phyloP scores from a whole-genome alignment of 2,329 filamentous ascomycete genomes.

The Cladosporium phlei region DNA sequence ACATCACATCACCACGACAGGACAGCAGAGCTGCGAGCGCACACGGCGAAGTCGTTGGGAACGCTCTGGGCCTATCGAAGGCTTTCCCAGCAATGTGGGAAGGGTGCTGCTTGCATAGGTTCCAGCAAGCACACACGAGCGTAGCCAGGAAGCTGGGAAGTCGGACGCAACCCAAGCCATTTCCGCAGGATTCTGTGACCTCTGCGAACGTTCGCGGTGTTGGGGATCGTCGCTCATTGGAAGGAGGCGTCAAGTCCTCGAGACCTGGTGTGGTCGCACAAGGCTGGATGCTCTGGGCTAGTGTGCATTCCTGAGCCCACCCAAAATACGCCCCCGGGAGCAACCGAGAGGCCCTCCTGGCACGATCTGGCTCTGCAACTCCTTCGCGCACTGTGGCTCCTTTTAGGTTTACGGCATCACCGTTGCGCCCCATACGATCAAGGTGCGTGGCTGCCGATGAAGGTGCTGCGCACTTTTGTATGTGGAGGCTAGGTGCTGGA shows the following conservation, averaged over 20 bases:
- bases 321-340: slow-evolving; percentile 19
- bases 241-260: slow-evolving; percentile 19
- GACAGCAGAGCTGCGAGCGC: slow-evolving; percentile 1
- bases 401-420: slow-evolving; percentile 12
- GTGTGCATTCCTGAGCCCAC: slow-evolving; percentile 21
- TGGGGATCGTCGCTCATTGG: slow-evolving; percentile 15
- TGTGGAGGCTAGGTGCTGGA: not conserved
- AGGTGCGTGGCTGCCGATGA: not conserved
- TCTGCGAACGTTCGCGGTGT: slow-evolving; percentile 4
- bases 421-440: not conserved
- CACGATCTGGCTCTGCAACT: too few species aligned
- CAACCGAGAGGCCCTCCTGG: slow-evolving; percentile 19
- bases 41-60: slow-evolving; percentile 4
- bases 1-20: not conserved
- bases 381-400: slow-evolving; percentile 4
- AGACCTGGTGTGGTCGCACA: slow-evolving; percentile 28
- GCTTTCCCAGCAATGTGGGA: not conserved
- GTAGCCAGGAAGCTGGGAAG: slow-evolving; percentile 5
- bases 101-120: slow-evolving; percentile 3
- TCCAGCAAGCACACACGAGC: slow-evolving; percentile 6
- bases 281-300: slow-evolving; percentile 23
- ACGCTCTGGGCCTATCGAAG: not conserved
- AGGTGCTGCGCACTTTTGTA: slow-evolving; percentile 2
- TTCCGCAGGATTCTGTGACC: slow-evolving; percentile 22
- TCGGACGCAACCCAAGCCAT: slow-evolving; percentile 19